A percentile compares a stretch with the other conserved stretches of the same genome.
Conservation (phyloP, 371 early-diverging fungal genomes). For the Capillidium heterosporum region DNA sequence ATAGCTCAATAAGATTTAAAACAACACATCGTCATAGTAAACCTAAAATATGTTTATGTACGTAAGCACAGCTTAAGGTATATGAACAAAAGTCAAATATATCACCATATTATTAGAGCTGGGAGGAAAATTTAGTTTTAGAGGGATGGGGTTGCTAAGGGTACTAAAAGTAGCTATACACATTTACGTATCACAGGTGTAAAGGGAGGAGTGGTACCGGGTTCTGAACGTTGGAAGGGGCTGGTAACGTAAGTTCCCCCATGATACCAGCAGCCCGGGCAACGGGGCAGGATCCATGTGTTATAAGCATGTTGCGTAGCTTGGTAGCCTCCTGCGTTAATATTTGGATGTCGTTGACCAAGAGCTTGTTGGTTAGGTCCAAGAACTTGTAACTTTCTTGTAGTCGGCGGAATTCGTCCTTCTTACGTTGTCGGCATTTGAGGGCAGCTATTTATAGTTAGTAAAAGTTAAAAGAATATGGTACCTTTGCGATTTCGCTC, state of each 20-base stretch:
- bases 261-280: constrained; percentile 20
- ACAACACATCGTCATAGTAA: too few species aligned
- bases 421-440: constrained; percentile 51
- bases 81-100: too few species aligned
- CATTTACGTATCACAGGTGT: too few species aligned
- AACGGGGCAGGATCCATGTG: constrained; percentile 37
- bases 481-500: constrained; percentile 6
- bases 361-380: constrained; percentile 22
- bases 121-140: too few species aligned
- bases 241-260: background rate
- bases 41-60: too few species aligned
- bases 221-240: background rate
- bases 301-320: constrained; percentile 31
- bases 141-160: too few species aligned
- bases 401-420: constrained; percentile 31
- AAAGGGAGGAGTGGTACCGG: too few species aligned
- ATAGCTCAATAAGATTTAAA: too few species aligned
- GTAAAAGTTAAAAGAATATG: background rate
- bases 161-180: too few species aligned
- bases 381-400: constrained; percentile 32
- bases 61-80: too few species aligned
- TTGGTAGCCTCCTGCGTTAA: constrained; percentile 27
- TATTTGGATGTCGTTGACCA: constrained; percentile 22
- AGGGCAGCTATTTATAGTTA: constrained; percentile 24
- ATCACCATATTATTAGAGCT: too few species aligned